Conservation (phyloP, 192 early-diverging fungal species). For the Rhizophagus clarus region DNA sequence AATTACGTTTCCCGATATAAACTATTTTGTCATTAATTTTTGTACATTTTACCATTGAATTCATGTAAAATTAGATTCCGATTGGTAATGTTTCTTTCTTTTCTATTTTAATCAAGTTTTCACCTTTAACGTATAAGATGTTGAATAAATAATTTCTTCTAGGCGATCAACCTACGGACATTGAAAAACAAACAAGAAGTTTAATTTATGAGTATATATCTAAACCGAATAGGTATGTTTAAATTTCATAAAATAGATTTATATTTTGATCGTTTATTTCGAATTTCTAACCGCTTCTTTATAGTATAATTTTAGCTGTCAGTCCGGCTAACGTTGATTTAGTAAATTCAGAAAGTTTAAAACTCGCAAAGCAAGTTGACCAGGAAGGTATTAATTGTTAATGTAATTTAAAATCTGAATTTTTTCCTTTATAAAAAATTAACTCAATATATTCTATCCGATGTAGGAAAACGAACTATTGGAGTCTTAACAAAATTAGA, state of each 20-base stretch:
- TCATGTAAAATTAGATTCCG: conserved; percentile 39
- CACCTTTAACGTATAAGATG: not conserved
- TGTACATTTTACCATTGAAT: not conserved
- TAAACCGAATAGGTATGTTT: conserved; percentile 70
- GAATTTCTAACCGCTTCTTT: no score
- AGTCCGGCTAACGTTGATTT: conserved; percentile 82
- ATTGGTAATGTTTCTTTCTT: conserved; percentile 40
- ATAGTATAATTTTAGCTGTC: conserved; percentile 76
- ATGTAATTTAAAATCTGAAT: not conserved
- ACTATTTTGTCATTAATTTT: not conserved
- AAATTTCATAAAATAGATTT: not conserved
- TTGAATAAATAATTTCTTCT: conserved; percentile 34
- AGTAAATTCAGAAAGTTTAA: conserved; percentile 84
- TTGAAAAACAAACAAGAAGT: conserved; percentile 77
- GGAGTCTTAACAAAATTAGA: conserved; percentile 85
- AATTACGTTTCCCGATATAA: not conserved
- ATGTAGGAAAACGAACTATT: conserved; percentile 61
- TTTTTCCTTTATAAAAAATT: not conserved
- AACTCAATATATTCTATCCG: not conserved
- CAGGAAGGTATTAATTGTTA: conserved; percentile 58
- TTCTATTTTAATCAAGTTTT: no score
- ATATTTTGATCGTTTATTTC: no score
- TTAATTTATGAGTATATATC: conserved; percentile 78
- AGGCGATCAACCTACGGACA: conserved; percentile 83
- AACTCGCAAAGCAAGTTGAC: conserved; percentile 84